Evolutionary conservation across 1,139 yeast genomes (phyloP).

Genomic region (Sugiyamaella neomexicana): DNA sequence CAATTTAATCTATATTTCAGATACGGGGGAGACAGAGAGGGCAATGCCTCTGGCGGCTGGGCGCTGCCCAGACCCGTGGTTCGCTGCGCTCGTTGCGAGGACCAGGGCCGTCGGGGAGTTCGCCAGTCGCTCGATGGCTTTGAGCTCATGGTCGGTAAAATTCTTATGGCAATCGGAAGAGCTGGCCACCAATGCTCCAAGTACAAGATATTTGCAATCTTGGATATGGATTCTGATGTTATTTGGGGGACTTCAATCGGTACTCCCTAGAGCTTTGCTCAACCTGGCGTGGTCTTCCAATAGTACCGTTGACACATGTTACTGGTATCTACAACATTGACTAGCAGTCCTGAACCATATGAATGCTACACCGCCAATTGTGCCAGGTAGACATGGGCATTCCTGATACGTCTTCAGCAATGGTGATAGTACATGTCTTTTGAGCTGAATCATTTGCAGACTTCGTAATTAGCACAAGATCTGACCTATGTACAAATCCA

Average conservation of each 20-base stretch:
- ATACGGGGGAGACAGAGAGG: too few relatives aligned
- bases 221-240: slow-evolving; percentile 21
- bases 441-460: too few relatives aligned
- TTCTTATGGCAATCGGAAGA: neutral
- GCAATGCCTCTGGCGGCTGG: too few relatives aligned
- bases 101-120: too few relatives aligned
- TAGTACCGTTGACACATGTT: neutral
- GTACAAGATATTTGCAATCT: slow-evolving; percentile 27
- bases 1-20: slow-evolving; percentile 98
- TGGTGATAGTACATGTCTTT: slow-evolving; percentile 76
- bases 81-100: too few relatives aligned
- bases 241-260: slow-evolving; percentile 3
- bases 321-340: slow-evolving; percentile 37
- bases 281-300: neutral
- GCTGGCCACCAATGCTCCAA: slow-evolving; percentile 23
- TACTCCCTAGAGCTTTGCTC: neutral
- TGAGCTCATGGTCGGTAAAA: slow-evolving; percentile 17
- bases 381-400: slow-evolving; percentile 88
- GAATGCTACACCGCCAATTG: slow-evolving; percentile 85
- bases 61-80: too few relatives aligned
- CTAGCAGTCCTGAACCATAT: slow-evolving; percentile 95
- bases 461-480: too few relatives aligned
- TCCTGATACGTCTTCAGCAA: slow-evolving; percentile 97
- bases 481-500: too few relatives aligned
- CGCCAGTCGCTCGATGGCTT: slow-evolving; percentile 13